Evolutionary conservation across 2,329 filamentous ascomycete genomes (phyloP), one percentile per base, ranked within the genome.

Genomic region (Aspergillus sp.): DNA sequence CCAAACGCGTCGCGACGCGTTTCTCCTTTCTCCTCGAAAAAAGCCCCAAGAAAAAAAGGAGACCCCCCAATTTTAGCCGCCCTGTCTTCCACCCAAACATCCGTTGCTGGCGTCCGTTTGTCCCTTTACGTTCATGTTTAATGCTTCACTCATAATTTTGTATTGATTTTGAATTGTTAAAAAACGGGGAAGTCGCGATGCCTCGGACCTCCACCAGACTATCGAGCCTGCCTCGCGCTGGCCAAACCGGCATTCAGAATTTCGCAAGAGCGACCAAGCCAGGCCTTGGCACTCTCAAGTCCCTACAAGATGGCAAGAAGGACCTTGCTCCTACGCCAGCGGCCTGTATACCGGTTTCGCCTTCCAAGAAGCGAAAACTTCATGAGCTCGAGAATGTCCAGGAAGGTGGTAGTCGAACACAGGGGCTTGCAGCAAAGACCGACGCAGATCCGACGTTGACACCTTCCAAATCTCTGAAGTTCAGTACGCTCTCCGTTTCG

Each of bases 221-320:
- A 63, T 63, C 68, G 68, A 62, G 68, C 72, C 72, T 76, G 67
- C 70, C 73, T 52, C 68, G 69, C 58, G 67, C 45, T 62, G 22
- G 25, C 17, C 76, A 77, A 64, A 66, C 68, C 75, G 82, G 74
- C 69, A 79, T 83, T 51, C 76, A 77, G 65, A 72, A 71, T 60
- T 83, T 82, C 65, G 73, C 79, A 61, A 77, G 74, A 66, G 70
- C 81, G 60, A 78, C 77, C 50, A 82, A 83, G 66, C 74, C 79
- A 45, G 74, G 74, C 6, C 61, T 72, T 19, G 17, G 28, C 7
- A 38, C 65, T 7, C 43, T 43, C 4, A 49, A 57, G 19, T 60
- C 60, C 5, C n/a, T 57, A n/a, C 47, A 31, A 17, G 68, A 75
- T 17, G 65, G 66, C 4, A 76, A 77, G 59, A 77, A 79, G 62